Conservation (phyloP, 176 grass and related monocot genomes). For the Eleusine coracana region DNA sequence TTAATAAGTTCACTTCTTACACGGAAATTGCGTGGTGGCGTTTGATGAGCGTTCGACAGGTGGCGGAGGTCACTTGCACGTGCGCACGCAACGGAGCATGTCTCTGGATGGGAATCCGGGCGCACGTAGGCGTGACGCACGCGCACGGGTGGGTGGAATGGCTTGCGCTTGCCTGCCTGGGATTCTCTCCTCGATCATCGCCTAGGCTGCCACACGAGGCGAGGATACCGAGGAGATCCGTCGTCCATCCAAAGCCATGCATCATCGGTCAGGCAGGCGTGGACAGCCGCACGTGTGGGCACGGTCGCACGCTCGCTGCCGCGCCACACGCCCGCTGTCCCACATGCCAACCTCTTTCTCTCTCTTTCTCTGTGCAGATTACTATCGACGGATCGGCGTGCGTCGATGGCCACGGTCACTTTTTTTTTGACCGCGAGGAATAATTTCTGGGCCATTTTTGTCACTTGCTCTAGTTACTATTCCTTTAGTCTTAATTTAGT, state of each 20-base stretch:
- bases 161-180: not conserved
- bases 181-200: not conserved
- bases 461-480: not conserved
- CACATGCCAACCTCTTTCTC: not conserved
- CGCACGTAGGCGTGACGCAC: not conserved
- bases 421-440: not conserved
- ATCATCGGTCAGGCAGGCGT: not conserved
- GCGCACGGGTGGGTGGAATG: not conserved
- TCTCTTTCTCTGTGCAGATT: not conserved
- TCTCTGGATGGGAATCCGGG: not conserved
- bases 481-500: no score
- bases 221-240: constrained; percentile 4
- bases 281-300: constrained; percentile 28
- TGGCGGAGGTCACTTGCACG: not conserved
- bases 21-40: rapidly evolving
- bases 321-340: not conserved
- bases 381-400: no score
- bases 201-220: not conserved
- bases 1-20: no score
- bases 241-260: not conserved
- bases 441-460: not conserved
- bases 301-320: not conserved
- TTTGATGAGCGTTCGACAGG: not conserved
- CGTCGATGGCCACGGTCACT: not conserved
- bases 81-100: not conserved